Evolutionary conservation across 1,139 yeast genomes (phyloP), one percentile per base, ranked within the genome.

Genomic region (Candida tetrigidarum): DNA sequence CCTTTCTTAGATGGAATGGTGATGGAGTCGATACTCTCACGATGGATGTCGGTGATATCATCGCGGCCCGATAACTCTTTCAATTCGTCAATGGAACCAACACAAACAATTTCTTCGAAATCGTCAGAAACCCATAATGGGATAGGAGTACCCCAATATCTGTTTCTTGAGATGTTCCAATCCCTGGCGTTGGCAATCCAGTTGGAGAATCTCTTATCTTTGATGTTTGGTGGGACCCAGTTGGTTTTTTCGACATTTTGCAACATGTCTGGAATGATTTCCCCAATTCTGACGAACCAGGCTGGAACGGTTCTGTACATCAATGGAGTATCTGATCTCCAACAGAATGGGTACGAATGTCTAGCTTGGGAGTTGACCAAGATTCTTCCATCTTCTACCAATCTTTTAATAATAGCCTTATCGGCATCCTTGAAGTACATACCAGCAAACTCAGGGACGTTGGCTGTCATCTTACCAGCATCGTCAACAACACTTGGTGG

Each of bases 111-210:
- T 74, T 93, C 99, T 68, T 88, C 86, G 56, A 77, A 83, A 66
- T 93, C 99, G 14, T 92, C 98, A 57, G 93, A 84, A 41, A 83
- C 97, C 99, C 99, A 93, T 60, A 93, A 73, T 50, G 99, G 99
- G 57, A 93, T 85, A 50, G 99, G 99, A 35, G 98, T 93, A 75
- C 99, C 99, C 99, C 99, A 93, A 71, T 93, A 93, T 71, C 99
- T 83, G 76, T 93, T 93, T 80, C 99, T 87, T 16, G 97, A 91
- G 54, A 93, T 81, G 66, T 93, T 93, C 99, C 99, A 93, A 71
- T 93, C 99, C 69, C 99, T 87, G 42, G 99, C 99, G 60, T 92
- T 92, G 56, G 93, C 89, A 66, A 93, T 88, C 99, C 99, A 93
- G 75, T 92, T 93, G 43, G 95, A 82, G 60, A 93, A 93, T 69